Base-by-base conservation (phyloP, 352 stramenopile species). In the Pythium sp. region DNA sequence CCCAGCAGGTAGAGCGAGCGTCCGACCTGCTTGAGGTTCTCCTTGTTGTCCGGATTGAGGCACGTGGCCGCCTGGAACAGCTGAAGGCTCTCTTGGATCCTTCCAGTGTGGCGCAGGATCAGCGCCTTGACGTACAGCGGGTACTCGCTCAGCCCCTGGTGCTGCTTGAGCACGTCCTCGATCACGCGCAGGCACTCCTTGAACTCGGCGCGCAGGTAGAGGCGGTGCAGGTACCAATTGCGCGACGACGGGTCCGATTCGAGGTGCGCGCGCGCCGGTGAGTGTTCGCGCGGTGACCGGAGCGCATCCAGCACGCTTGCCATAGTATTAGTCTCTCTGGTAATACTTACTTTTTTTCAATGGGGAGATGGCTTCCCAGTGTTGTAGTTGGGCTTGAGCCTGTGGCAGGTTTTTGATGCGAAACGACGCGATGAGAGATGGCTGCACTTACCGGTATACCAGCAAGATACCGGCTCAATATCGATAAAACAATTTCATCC, bases 31-130 rank as follows among this genome's bases (percentile, higher is more conserved):
- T 98, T 98, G 36, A 98, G 72, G 71, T 98, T 97, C 55, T 92
- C 79, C 59, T 94, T 87, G 77, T 97, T 98, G 47, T 90, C 78
- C 4, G 93, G 93, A 62, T 98, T 98, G 65, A 98, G 75, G 73
- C 90, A 97, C 43, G 86, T 94, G 6, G 92, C 92, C 0, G 93
- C 91, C 75, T 98, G 94, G 68, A 98, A 97, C 2, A 98, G 80
- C 77, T 93, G 84, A 22, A 98, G 67, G 43, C 80, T 92, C 75
- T 98, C 91, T 69, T 98, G 83, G 53, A 98, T 97, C 12, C 83
- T 78, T 4, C 94, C 93, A 1, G 89, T 91, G 51, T 96, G 87
- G 14, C 93, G 81, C 67, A 97, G 57, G 61, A 98, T 97, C 53
- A 98, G 71, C 15, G 87, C 90, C 71, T 98, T 98, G 64, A 98